phyloP scores from a whole-genome alignment of 352 stramenopile genomes.

The Proteromonas lacertae region DNA sequence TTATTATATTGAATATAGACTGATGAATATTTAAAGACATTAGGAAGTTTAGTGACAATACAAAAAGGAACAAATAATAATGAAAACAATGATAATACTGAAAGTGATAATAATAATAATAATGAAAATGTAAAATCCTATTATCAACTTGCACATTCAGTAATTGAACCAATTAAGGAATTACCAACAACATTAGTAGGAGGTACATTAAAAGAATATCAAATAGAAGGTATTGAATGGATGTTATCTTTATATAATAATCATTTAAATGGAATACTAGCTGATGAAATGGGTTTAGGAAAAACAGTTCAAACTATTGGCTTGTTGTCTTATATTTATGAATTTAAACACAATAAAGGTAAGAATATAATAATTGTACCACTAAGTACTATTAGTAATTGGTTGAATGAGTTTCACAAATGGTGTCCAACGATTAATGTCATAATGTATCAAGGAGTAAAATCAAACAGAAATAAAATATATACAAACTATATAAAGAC shows the following conservation, averaged over 20 bases:
- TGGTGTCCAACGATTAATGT: conserved; percentile 70
- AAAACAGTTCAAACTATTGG: conserved; percentile 49
- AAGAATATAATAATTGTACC: conserved; percentile 89
- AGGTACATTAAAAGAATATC: conserved; percentile 58
- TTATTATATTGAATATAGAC: no score
- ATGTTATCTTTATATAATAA: conserved; percentile 69
- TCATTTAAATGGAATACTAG: no score
- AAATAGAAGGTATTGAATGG: conserved; percentile 89
- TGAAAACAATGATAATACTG: no score
- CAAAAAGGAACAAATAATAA: no score
- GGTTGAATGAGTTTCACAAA: conserved; percentile 76
- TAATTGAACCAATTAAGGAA: no score
- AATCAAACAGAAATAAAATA: conserved; percentile 14
- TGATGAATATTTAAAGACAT: no score
- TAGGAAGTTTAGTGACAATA: no score
- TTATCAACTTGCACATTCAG: no score
- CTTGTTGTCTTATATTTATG: conserved; percentile 8
- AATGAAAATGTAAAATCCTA: no score
- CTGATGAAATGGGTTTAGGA: conserved; percentile 16
- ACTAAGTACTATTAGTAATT: conserved; percentile 88
- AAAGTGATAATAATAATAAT: no score
- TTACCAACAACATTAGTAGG: conserved; percentile 51
- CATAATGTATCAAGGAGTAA: conserved; percentile 65
- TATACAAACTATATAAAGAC: conserved; percentile 1
- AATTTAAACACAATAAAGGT: conserved; percentile 51